Base-by-base conservation (phyloP, 2,329 filamentous ascomycete genomes). In the Talaromyces sp. region DNA sequence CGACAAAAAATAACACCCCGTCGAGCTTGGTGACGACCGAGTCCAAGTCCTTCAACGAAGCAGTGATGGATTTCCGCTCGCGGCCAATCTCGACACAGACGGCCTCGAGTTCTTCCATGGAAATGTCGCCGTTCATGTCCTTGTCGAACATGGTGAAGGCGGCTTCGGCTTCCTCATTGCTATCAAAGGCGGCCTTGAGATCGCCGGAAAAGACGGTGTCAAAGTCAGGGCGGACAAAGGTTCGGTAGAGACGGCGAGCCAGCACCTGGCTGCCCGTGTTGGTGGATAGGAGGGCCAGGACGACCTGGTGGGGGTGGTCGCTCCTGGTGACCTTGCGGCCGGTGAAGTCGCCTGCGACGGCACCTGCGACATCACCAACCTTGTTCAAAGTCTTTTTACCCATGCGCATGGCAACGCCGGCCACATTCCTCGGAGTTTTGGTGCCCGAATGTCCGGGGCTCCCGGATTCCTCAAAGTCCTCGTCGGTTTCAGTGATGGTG, bases 51-150 rank as follows among this genome's bases (percentile, higher is more conserved):
- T 97, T 97, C 63, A 98, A 81, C 0, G 93, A 96, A 0, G 93
- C 94, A 0, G 92, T 94, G 68, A 98, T 97, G 7, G 92, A 92
- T 75, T 97, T 98, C 72, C 94, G 90, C 79, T 98, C 94, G 16
- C 94, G 86, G 40, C 94, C 92, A 66, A 97, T 95, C 72, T 98
- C 94, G 57, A 96, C 93, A 76, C 92, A 96, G 28, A 96, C 92
- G 27, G 91, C 87, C 75, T 97, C 93, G 27, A 98, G 85, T 73
- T 97, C 94, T 70, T 96, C 92, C 85, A 96, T 92, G 0, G 91
- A 96, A 56, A 97, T 96, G 70, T 98, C 94, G 4, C 93, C 94
- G 66, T 98, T 98, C 79, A 97, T 86, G 69, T 98, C 94, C 72
- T 95, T 96, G 78, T 98, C 94, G 68, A 97, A 97, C 81, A 97